Base-by-base conservation (phyloP, 805 yeast genomes). In the Myxozyma neglecta region DNA sequence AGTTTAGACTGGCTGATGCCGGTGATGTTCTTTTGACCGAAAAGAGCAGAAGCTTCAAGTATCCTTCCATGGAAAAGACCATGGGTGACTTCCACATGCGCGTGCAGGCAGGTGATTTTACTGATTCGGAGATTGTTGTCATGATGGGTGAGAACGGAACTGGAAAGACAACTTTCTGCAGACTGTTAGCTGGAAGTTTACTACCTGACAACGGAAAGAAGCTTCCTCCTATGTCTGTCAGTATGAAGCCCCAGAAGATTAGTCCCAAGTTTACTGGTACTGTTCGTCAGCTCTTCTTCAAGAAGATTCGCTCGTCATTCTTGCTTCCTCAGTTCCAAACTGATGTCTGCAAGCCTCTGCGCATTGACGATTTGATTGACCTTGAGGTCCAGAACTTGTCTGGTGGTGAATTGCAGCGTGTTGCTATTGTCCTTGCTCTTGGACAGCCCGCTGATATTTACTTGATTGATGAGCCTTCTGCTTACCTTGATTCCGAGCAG, bases 71-170 rank as follows among this genome's bases (percentile, higher is more conserved):
- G 96, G 73, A 76, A 59, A 92, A 90, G 83, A 91, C 97, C 48
- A 93, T 92, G 81, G 99, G 99, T 73, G 97, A 92, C 77, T 94
- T 94, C 88, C 85, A 84, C 73, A 82, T 94, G 75, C 80, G 77
- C 61, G 87, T 94, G 63, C 88, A 89, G 72, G 73, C 83, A 49
- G 99, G 99, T 79, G 92, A 88, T 61, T 94, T 93, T 79, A 87
- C 96, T 59, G 96, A 94, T 76, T 89, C 97, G 47, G 99, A 94
- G 80, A 94, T 94, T 71, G 83, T 94, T 72, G 99, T 94, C 60
- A 90, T 94, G 97, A 93, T 94, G 96, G 99, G 99, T 75, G 99
- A 94, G 80, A 94, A 94, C 77, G 99, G 99, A 80, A 94, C 99
- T 18, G 99, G 99, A 81, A 94, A 94, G 80, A 94, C 99, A 46